Conservation (phyloP, 1,139 yeast genomes). For the Yamadazyma sp. region DNA sequence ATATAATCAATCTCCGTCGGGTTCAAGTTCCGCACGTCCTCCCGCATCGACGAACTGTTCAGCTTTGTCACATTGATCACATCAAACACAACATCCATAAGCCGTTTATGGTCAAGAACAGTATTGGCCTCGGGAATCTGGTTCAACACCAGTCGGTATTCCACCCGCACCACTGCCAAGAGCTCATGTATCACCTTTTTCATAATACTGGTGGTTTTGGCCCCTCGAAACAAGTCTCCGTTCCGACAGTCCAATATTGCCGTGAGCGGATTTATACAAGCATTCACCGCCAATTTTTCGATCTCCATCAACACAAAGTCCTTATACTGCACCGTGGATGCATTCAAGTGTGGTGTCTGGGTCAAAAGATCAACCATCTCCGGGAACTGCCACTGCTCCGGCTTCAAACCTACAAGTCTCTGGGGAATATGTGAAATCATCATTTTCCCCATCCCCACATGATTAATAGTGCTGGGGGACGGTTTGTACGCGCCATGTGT, state of each 20-base stretch:
- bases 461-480: conserved; percentile 50
- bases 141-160: conserved; percentile 31
- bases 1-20: conserved; percentile 77
- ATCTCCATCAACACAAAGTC: conserved; percentile 63
- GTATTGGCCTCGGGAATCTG: conserved; percentile 35
- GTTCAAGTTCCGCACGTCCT: conserved; percentile 62
- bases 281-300: conserved; percentile 73
- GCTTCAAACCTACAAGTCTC: background rate
- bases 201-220: conserved; percentile 31
- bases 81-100: conserved; percentile 47
- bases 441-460: conserved; percentile 67
- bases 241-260: conserved; percentile 69
- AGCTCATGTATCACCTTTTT: conserved; percentile 48
- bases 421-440: conserved; percentile 29
- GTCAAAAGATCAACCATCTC: conserved; percentile 32
- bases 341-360: conserved; percentile 36
- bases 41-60: conserved; percentile 87
- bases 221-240: conserved; percentile 57
- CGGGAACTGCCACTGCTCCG: conserved; percentile 18
- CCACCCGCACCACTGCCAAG: conserved; percentile 34
- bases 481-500: conserved; percentile 72
- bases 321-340: conserved; percentile 47
- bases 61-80: conserved; percentile 47
- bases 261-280: conserved; percentile 75
- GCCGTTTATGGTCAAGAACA: conserved; percentile 39